Percentiles rank a stretch among this genome's conserved stretches.
Conservation (phyloP, 805 yeast genomes). For the Candida incommunis region DNA sequence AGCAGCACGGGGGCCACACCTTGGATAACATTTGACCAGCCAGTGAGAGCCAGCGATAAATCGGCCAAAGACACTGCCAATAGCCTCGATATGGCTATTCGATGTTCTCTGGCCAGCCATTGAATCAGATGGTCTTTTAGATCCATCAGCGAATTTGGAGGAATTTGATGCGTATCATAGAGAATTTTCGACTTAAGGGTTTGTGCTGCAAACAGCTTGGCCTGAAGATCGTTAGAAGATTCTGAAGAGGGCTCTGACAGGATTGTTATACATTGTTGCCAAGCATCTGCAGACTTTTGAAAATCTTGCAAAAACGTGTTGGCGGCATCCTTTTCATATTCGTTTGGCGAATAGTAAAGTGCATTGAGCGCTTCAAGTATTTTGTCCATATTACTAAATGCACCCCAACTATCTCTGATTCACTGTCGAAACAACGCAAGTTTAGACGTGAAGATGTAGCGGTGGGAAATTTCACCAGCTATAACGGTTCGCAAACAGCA, state of each 20-base stretch:
- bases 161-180: conserved; percentile 72
- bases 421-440: no score
- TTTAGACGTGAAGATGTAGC: no score
- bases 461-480: no score
- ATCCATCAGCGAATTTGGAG: conserved; percentile 37
- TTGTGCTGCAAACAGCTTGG: conserved; percentile 78
- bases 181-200: conserved; percentile 75
- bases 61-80: conserved; percentile 71
- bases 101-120: conserved; percentile 35
- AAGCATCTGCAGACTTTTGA: conserved; percentile 58
- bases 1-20: conserved; percentile 42
- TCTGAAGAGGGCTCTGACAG: conserved; percentile 22
- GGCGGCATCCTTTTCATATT: background rate
- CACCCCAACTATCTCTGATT: no score
- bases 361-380: background rate
- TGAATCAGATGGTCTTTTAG: conserved; percentile 56
- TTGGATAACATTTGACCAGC: conserved; percentile 57
- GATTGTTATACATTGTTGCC: conserved; percentile 54
- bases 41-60: conserved; percentile 59
- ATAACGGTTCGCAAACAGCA: no score
- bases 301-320: conserved; percentile 55
- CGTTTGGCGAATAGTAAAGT: background rate
- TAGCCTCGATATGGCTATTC: conserved; percentile 62
- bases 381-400: no score
- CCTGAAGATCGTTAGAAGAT: conserved; percentile 30